Base-by-base conservation (phyloP, 2,329 filamentous ascomycete genomes). In the Fusarium bactridioides region DNA sequence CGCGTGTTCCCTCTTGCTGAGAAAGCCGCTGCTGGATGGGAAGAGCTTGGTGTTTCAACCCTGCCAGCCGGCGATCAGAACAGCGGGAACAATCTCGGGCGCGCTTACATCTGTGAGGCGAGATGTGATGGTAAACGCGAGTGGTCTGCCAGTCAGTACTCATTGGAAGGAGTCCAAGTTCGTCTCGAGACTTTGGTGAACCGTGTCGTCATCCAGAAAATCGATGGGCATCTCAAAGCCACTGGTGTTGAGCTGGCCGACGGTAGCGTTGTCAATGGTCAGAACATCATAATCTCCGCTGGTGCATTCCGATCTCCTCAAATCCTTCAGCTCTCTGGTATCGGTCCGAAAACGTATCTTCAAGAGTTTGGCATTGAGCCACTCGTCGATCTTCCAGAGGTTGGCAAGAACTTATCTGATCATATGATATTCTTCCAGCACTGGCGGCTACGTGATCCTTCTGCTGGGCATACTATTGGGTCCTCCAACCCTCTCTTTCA, bases 301-400 rank as follows among this genome's bases (percentile, higher is more conserved):
- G 86, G 86, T 25, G 78, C 84, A 9, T 83, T 85, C 74, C 85
- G 85, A 64, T 84, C 82, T 1, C 85, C 85, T 8, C 82, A 86
- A 38, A 78, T 87, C 38, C 80, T 87, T 11, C 84, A 86, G 75
- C 80, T 86, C 9, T 85, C 83, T 12, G 85, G 85, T 45, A 82
- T 88, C 41, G 85, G 86, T 0, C 79, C 83, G 1, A 74, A 78
- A 1, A 72, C 76, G 1, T 80, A 83, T 16, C 80, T 89, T 2
- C 44, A 80, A 13, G 74, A 79, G 21, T 78, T 84, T 68, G 76
- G 81, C 12, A 87, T 88, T 33, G 68, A 81, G 29, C 41, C 57
- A 27, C 31, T 72, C 2, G 23, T 83, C 11, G 80, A 86, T 51
- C 80, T 85, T 2, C 83, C 83, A 1, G 86, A 86, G 3, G 87